Conservation (phyloP, 2,329 filamentous ascomycete species). For the Aspergillus fumigatus region DNA sequence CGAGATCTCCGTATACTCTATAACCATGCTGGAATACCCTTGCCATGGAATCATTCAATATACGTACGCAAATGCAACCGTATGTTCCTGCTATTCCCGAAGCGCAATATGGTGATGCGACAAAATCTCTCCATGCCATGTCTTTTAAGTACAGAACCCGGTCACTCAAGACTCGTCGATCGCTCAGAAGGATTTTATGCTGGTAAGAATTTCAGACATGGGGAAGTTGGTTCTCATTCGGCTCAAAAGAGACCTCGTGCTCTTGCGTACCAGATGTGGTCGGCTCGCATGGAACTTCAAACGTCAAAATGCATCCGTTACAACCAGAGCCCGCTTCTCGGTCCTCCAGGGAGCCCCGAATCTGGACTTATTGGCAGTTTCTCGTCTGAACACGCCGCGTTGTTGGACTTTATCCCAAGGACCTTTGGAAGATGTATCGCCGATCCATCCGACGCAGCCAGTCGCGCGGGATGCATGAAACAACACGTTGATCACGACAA, state of each 20-base stretch:
- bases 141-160: conserved; percentile 1
- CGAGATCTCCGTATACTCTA: background rate
- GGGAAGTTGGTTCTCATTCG: background rate
- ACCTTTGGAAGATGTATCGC: background rate
- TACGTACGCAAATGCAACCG: background rate
- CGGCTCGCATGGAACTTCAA: conserved; percentile 34
- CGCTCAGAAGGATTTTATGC: background rate
- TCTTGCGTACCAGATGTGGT: conserved; percentile 33
- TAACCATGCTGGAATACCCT: background rate
- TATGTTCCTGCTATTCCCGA: background rate
- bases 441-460: background rate
- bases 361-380: conserved; percentile 23
- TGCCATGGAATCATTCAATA: background rate
- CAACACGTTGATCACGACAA: background rate
- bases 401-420: background rate
- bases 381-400: conserved; percentile 9
- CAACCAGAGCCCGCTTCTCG: conserved; percentile 19
- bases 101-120: background rate
- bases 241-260: background rate
- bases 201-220: background rate
- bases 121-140: conserved; percentile 17
- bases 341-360: conserved; percentile 34
- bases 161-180: background rate
- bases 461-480: background rate
- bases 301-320: conserved; percentile 10